Evolutionary conservation across 768 basidiomycete genomes (phyloP).

Genomic region (Lactarius pseudohatsudake): DNA sequence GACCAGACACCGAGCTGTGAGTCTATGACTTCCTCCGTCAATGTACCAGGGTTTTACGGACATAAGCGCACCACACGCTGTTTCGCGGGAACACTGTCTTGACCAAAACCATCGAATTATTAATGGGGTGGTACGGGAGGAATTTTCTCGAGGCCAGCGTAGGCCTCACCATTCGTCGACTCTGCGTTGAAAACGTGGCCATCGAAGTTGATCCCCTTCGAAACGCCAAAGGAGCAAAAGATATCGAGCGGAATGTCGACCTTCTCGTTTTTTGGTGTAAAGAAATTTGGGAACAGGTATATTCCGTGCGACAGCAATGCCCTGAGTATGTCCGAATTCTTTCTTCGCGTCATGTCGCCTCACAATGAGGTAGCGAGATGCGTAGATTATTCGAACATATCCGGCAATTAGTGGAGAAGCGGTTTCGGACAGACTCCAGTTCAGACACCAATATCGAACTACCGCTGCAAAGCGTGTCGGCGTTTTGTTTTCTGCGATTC

Average conservation of each 20-base stretch:
- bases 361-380: slow-evolving; percentile 57
- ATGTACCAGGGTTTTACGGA: slow-evolving; percentile 12
- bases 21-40: slow-evolving; percentile 30
- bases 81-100: slow-evolving; percentile 61
- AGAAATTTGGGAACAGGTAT: slow-evolving; percentile 81
- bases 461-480: slow-evolving; percentile 81
- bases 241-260: slow-evolving; percentile 65
- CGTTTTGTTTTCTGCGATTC: slow-evolving; percentile 87
- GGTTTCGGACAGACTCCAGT: slow-evolving; percentile 45
- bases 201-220: slow-evolving; percentile 83
- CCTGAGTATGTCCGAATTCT: slow-evolving; percentile 55
- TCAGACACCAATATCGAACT: slow-evolving; percentile 53
- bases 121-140: slow-evolving; percentile 81
- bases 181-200: slow-evolving; percentile 69
- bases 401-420: slow-evolving; percentile 68
- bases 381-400: slow-evolving; percentile 67
- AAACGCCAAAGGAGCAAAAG: slow-evolving; percentile 57
- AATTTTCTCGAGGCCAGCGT: slow-evolving; percentile 79
- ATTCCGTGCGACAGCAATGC: slow-evolving; percentile 67
- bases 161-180: slow-evolving; percentile 62
- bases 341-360: slow-evolving; percentile 8
- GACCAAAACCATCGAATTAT: slow-evolving; percentile 68
- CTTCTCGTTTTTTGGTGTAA: slow-evolving; percentile 74
- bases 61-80: slow-evolving; percentile 69
- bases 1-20: slow-evolving; percentile 65